Evolutionary conservation across 1,284 basidiomycete species (phyloP).

Genomic region (Cystobasidiaceae sp.): DNA sequence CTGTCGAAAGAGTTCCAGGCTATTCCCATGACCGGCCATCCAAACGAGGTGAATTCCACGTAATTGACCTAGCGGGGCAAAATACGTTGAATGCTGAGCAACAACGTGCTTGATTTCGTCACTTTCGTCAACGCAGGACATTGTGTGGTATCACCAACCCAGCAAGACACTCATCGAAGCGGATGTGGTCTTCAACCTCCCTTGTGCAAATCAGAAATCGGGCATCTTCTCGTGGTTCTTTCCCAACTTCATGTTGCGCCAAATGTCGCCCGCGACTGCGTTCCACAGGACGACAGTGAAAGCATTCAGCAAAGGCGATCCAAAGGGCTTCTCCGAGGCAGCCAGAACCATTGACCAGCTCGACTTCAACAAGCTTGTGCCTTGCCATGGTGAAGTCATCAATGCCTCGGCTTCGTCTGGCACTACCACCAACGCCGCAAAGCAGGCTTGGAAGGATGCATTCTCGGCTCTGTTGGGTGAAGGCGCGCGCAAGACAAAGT

Average conservation of each 20-base stretch:
- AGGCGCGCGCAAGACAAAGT: not conserved
- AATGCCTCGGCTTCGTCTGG: not conserved
- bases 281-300: constrained; percentile 2
- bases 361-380: constrained; percentile 27
- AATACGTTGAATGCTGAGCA: no score
- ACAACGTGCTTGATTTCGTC: no score
- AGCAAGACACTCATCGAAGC: constrained; percentile 77
- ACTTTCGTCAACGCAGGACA: constrained; percentile 54
- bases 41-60: constrained; percentile 35
- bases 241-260: constrained; percentile 11
- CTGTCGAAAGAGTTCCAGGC: constrained; percentile 14
- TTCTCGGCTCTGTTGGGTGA: constrained; percentile 2
- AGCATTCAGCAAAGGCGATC: constrained; percentile 16
- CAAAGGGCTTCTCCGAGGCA: constrained; percentile 5
- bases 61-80: no score
- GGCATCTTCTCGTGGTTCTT: not conserved
- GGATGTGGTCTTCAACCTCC: constrained; percentile 86
- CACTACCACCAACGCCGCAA: constrained; percentile 5
- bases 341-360: constrained; percentile 15
- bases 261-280: constrained; percentile 11
- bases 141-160: constrained; percentile 76
- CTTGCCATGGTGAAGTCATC: constrained; percentile 32
- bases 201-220: constrained; percentile 64
- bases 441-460: constrained; percentile 21
- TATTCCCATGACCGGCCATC: constrained; percentile 22